Conservation (phyloP, 2,329 filamentous ascomycete species). For the Penicillium decumbens region DNA sequence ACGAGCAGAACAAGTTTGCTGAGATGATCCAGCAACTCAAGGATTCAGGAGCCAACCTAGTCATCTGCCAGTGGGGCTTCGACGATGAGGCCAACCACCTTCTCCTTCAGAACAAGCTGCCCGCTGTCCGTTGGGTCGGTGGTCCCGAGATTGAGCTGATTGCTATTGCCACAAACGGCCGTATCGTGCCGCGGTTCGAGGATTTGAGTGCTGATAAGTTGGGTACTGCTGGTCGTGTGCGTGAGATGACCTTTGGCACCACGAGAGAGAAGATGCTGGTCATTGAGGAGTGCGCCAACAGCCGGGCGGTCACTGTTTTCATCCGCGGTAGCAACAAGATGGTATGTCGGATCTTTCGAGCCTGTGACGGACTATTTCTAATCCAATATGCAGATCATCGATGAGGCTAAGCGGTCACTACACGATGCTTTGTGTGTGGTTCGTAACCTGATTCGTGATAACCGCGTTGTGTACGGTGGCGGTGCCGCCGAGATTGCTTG, state of each 20-base stretch:
- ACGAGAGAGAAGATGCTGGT: constrained; percentile 99
- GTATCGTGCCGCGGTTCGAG: constrained; percentile 96
- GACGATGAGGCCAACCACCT: constrained; percentile 98
- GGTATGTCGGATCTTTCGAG: constrained; percentile 52
- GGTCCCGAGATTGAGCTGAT: constrained; percentile 98
- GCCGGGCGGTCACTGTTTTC: constrained; percentile 90
- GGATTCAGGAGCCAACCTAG: constrained; percentile 91
- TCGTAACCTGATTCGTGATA: constrained; percentile 90
- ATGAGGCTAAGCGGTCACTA: constrained; percentile 94
- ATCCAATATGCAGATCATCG: constrained; percentile 70
- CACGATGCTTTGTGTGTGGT: constrained; percentile 98
- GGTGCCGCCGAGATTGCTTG: constrained; percentile 97
- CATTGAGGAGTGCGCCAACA: constrained; percentile 98
- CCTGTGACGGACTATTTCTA: background rate
- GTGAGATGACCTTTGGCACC: constrained; percentile 94
- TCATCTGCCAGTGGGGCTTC: constrained; percentile 99
- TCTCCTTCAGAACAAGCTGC: constrained; percentile 89
- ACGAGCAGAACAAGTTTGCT: constrained; percentile 92
- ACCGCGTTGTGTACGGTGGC: constrained; percentile 94
- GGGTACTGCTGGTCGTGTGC: constrained; percentile 79
- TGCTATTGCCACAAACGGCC: constrained; percentile 95
- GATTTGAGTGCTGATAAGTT: constrained; percentile 89
- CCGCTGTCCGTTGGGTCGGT: constrained; percentile 95
- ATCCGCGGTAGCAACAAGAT: constrained; percentile 99
- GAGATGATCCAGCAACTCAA: constrained; percentile 99